phyloP scores from a whole-genome alignment of 2,329 filamentous ascomycete species.

The Mollisia scopiformis region DNA sequence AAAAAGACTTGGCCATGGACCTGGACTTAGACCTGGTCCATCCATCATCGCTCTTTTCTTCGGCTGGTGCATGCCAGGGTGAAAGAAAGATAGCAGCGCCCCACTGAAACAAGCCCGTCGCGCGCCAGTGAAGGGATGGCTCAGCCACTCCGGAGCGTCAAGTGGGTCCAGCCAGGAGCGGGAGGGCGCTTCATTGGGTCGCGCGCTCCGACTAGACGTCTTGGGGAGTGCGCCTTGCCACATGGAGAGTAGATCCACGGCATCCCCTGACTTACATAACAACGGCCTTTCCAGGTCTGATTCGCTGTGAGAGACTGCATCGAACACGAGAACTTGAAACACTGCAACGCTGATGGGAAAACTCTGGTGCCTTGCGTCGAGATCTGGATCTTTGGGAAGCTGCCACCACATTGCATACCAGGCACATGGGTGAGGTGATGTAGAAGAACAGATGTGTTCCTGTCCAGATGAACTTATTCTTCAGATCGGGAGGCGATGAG shows the following conservation, averaged over 20 bases:
- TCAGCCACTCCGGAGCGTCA: conserved; percentile 12
- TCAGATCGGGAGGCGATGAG: not conserved
- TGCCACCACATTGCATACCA: not conserved
- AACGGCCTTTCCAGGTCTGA: not conserved
- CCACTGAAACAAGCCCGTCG: not conserved
- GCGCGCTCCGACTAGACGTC: not conserved
- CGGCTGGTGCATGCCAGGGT: no score
- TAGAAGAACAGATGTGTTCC: no score
- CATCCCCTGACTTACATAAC: not conserved
- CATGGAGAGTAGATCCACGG: conserved; percentile 13
- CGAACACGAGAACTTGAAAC: conserved; percentile 13
- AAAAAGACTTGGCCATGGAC: not conserved
- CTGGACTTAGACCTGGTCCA: no score
- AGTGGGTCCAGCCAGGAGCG: conserved; percentile 1
- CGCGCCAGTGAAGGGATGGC: conserved; percentile 3
- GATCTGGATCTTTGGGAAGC: no score
- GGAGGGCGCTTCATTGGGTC: conserved; percentile 1
- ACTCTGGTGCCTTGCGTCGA: no score
- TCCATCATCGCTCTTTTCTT: not conserved
- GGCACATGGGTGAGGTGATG: not conserved
- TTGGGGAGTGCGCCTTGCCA: not conserved
- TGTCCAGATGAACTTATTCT: not conserved
- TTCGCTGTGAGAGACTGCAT: conserved; percentile 2
- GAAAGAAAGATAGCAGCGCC: not conserved
- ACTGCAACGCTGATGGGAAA: not conserved